These are phyloP conservation scores for Tausonia pullulans DNA, from an alignment of 1,284 basidiomycete genomes.

Conservation along the genomic window DNA sequence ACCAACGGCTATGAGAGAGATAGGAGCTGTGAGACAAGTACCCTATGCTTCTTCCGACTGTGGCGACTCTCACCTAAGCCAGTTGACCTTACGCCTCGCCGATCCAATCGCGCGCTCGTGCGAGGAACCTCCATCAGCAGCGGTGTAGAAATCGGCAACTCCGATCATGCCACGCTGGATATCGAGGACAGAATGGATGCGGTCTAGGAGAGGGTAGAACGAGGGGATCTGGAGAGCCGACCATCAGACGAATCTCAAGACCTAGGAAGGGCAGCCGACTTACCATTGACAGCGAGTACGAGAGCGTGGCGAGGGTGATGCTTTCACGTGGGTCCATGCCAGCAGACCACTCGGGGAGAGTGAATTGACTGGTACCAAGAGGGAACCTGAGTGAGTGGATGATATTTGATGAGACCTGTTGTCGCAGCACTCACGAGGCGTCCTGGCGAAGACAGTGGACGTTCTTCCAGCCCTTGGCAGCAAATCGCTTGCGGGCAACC, in stretches of 20 bases:
- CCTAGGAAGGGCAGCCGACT: constrained; percentile 15
- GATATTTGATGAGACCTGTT: neutral
- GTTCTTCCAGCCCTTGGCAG: constrained; percentile 59
- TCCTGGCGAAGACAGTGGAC: constrained; percentile 65
- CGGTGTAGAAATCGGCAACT: constrained; percentile 72
- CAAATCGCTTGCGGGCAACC: constrained; percentile 58
- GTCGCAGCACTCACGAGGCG: constrained; percentile 32
- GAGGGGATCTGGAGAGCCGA: constrained; percentile 47
- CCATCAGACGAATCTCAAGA: neutral
- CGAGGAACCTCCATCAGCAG: constrained; percentile 46
- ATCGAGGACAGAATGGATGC: constrained; percentile 57
- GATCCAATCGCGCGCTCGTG: constrained; percentile 48
- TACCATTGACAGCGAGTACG: constrained; percentile 63
- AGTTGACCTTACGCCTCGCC: constrained; percentile 54
- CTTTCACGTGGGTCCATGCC: constrained; percentile 45
- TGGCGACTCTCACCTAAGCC: constrained; percentile 39
- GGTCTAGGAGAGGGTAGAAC: constrained; percentile 57
- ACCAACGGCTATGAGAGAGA: constrained; percentile 43
- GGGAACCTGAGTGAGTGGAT: neutral
- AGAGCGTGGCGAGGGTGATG: constrained; percentile 53
- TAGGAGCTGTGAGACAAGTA: too few relatives aligned
- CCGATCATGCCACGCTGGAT: constrained; percentile 54
- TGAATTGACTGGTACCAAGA: constrained; percentile 44
- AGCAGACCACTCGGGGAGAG: constrained; percentile 49
- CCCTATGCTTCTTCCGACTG: too few relatives aligned